Conservation (phyloP, 192 early-diverging fungal genomes). For the Geranomyces michiganensis region DNA sequence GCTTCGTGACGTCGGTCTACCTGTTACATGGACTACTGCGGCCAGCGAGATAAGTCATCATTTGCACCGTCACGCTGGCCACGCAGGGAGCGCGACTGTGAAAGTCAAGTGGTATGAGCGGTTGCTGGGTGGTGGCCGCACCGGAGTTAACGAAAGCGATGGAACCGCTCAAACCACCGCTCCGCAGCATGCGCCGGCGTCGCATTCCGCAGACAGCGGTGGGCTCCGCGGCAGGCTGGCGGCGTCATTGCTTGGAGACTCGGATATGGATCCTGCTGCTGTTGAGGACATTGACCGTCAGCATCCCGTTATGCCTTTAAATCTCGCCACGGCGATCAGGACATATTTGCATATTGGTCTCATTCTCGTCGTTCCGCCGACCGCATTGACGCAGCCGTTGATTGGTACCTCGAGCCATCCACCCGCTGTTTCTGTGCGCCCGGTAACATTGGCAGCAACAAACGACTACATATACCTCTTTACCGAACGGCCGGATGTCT, state of each 20-base stretch:
- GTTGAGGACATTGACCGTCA: constrained; percentile 3
- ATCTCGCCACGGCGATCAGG: constrained; percentile 36
- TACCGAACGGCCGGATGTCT: constrained; percentile 51
- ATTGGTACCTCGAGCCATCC: background rate
- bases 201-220: constrained; percentile 5
- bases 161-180: background rate
- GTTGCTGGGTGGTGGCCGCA: background rate
- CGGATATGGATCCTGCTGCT: constrained; percentile 40
- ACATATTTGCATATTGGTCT: constrained; percentile 52
- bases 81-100: background rate
- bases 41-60: no score
- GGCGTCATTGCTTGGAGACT: constrained; percentile 20
- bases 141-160: background rate
- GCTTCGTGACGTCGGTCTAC: constrained; percentile 22
- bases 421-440: constrained; percentile 35
- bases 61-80: no score
- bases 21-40: background rate
- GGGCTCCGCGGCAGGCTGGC: background rate
- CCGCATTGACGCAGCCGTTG: background rate
- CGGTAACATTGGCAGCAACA: constrained; percentile 43
- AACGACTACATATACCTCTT: constrained; percentile 50
- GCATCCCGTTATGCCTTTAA: no score
- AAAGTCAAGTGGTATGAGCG: constrained; percentile 10
- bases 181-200: constrained; percentile 18
- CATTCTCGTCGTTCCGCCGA: constrained; percentile 31